Evolutionary conservation across 2,329 filamentous ascomycete genomes (phyloP).

Genomic region (Microcyclospora tardicrescens): DNA sequence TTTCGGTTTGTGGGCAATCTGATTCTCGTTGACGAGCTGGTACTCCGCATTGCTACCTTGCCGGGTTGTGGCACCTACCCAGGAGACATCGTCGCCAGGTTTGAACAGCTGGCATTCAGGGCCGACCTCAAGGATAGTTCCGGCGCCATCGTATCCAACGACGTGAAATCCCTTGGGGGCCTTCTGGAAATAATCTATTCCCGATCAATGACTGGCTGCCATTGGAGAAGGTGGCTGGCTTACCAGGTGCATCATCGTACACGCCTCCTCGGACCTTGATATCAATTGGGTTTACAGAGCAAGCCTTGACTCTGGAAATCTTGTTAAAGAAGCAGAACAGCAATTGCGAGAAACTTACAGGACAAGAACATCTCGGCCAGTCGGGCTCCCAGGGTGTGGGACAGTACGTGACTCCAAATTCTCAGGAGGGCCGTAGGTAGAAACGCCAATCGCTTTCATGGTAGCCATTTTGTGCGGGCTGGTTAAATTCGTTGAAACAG

Average conservation of each 20-base stretch:
- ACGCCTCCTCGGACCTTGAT: slow-evolving; percentile 22
- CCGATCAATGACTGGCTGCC: too few species aligned
- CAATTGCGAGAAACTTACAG: too few species aligned
- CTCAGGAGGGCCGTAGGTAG: too few species aligned
- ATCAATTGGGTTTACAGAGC: slow-evolving; percentile 30
- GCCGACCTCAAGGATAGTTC: slow-evolving; percentile 23
- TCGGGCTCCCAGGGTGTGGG: too few species aligned
- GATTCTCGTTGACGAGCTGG: slow-evolving; percentile 29
- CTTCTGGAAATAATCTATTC: slow-evolving; percentile 26
- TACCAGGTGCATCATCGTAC: slow-evolving; percentile 28
- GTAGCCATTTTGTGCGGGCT: too few species aligned
- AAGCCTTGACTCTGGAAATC: too few species aligned
- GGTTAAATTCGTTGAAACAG: too few species aligned
- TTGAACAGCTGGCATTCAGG: slow-evolving; percentile 25
- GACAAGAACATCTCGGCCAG: too few species aligned
- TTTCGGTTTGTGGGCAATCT: slow-evolving; percentile 28
- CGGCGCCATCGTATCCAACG: slow-evolving; percentile 33
- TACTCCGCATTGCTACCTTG: slow-evolving; percentile 33
- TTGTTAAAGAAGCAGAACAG: too few species aligned
- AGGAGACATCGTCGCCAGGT: slow-evolving; percentile 33
- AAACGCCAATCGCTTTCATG: too few species aligned
- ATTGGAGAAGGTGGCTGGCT: too few species aligned
- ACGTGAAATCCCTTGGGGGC: slow-evolving; percentile 23
- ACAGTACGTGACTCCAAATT: too few species aligned
- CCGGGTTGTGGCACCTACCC: slow-evolving; percentile 25